A percentile compares a stretch with the other conserved stretches of the same genome.
phyloP scores from a whole-genome alignment of 1,139 yeast genomes.

The Ogataea hybrid region DNA sequence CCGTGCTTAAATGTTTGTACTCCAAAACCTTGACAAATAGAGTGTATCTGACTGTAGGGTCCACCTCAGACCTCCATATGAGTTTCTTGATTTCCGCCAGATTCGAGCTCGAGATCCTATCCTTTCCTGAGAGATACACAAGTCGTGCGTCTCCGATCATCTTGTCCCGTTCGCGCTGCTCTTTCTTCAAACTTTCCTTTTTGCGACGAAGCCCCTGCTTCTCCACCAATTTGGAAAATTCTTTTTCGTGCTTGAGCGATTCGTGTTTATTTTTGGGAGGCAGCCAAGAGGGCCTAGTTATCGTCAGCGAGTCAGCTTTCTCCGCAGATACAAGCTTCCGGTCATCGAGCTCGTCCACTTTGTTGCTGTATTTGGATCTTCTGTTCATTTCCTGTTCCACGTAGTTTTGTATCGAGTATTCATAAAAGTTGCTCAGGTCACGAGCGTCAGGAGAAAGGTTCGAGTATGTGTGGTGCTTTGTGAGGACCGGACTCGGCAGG shows the following conservation, averaged over 20 bases:
- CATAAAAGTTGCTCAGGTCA: conserved; percentile 41
- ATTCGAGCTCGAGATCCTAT: conserved; percentile 35
- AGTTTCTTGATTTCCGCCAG: conserved; percentile 38
- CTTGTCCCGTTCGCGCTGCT: conserved; percentile 32
- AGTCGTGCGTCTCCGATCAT: conserved; percentile 36
- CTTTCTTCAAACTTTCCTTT: conserved; percentile 25
- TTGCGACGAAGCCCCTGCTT: conserved; percentile 37
- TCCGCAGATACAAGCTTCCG: conserved; percentile 44
- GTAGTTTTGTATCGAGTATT: conserved; percentile 36
- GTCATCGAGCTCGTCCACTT: conserved; percentile 42
- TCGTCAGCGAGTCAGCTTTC: conserved; percentile 38
- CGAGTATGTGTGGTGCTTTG: conserved; percentile 32
- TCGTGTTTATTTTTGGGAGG: conserved; percentile 47
- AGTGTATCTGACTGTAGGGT: conserved; percentile 34
- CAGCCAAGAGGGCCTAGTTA: conserved; percentile 49
- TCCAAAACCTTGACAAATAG: conserved; percentile 33
- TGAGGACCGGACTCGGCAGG: conserved; percentile 40
- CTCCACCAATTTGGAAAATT: conserved; percentile 39
- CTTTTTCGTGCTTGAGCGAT: conserved; percentile 40
- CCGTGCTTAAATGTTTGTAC: conserved; percentile 24
- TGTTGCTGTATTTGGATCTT: conserved; percentile 35
- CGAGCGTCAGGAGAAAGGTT: conserved; percentile 40
- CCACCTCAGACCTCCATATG: conserved; percentile 39
- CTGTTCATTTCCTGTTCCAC: conserved; percentile 37
- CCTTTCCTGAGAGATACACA: conserved; percentile 31